Evolutionary conservation across 148 eudicot species (phyloP).

Genomic region (Chenopodium quinoa): DNA sequence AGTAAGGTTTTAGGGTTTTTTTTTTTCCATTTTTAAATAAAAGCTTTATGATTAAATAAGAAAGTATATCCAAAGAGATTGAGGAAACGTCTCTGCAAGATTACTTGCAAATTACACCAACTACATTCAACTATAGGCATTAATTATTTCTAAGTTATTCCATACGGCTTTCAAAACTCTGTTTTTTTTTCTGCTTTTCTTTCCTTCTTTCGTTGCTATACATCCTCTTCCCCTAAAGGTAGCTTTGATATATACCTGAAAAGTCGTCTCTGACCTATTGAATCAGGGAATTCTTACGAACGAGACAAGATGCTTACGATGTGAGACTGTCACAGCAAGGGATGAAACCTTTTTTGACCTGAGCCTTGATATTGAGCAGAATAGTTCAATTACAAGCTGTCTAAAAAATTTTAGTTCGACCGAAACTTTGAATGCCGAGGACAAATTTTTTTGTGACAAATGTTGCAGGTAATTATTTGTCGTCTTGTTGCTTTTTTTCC

Average conservation of each 20-base stretch:
- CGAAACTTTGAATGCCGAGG: slow-evolving; percentile 89
- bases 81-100: neutral
- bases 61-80: neutral
- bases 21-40: no score
- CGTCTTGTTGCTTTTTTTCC: neutral
- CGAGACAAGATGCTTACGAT: slow-evolving; percentile 81
- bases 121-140: neutral
- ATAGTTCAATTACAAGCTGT: slow-evolving; percentile 82
- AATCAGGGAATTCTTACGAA: slow-evolving; percentile 78
- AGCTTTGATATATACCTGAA: slow-evolving; percentile 12
- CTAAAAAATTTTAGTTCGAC: slow-evolving; percentile 85
- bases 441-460: slow-evolving; percentile 91
- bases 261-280: slow-evolving; percentile 14
- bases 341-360: slow-evolving; percentile 82
- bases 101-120: neutral
- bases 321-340: slow-evolving; percentile 90
- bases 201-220: neutral
- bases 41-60: neutral
- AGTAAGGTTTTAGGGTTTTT: neutral
- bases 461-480: slow-evolving; percentile 62
- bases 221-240: neutral
- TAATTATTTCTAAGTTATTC: neutral
- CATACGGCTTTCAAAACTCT: neutral
- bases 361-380: slow-evolving; percentile 92
- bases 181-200: neutral